phyloP scores from a whole-genome alignment of 1,139 yeast species.

The Nakaseomyces sp. region DNA sequence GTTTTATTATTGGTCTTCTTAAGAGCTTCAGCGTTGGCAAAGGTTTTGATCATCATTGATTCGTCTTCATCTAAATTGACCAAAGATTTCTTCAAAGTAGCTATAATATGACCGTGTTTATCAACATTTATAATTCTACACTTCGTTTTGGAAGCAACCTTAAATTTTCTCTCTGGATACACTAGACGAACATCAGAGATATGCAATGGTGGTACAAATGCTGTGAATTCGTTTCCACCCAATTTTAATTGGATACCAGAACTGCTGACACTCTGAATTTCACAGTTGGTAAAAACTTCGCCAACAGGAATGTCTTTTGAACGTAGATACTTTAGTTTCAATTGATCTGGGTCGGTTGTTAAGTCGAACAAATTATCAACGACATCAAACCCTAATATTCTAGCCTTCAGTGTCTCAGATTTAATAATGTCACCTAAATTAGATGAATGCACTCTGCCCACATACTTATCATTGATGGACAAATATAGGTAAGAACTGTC shows the following conservation, averaged over 20 bases:
- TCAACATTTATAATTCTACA: constrained; percentile 51
- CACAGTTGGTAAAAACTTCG: constrained; percentile 46
- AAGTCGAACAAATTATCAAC: constrained; percentile 60
- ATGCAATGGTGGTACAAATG: constrained; percentile 64
- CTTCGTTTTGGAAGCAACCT: constrained; percentile 68
- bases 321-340: constrained; percentile 57
- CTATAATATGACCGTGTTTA: constrained; percentile 38
- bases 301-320: constrained; percentile 72
- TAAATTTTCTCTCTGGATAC: constrained; percentile 88
- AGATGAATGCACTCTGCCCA: constrained; percentile 68
- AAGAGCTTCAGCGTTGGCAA: constrained; percentile 40
- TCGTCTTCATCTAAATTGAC: constrained; percentile 59
- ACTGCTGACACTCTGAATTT: constrained; percentile 56
- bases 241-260: constrained; percentile 62
- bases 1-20: constrained; percentile 47
- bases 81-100: constrained; percentile 77
- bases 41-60: constrained; percentile 35
- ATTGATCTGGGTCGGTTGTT: constrained; percentile 56
- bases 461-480: constrained; percentile 46
- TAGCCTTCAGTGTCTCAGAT: constrained; percentile 51
- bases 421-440: constrained; percentile 47
- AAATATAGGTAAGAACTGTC: constrained; percentile 50
- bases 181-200: constrained; percentile 77
- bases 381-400: constrained; percentile 61
- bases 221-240: constrained; percentile 56